Evolutionary conservation across 106 monocot species (phyloP).

Genomic region (Phalaenopsis equestris): DNA sequence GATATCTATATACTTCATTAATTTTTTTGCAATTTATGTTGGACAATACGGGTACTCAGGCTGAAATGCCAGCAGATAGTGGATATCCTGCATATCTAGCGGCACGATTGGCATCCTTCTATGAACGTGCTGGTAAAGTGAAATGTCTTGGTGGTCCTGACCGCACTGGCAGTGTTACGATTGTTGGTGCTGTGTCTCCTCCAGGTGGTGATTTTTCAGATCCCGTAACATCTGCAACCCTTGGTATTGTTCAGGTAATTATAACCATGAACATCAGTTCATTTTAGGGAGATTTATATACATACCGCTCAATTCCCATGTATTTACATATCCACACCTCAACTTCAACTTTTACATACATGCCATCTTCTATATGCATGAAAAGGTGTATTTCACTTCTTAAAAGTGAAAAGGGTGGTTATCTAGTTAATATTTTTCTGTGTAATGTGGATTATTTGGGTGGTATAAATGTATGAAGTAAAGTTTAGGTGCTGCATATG

Average conservation of each 20-base stretch:
- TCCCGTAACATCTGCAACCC: constrained; percentile 96
- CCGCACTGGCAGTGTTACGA: constrained; percentile 91
- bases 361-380: too few species aligned
- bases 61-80: constrained; percentile 99
- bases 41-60: constrained; percentile 27
- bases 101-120: constrained; percentile 95
- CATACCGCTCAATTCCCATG: too few species aligned
- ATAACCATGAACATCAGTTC: neutral
- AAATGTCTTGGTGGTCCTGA: constrained; percentile 85
- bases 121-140: constrained; percentile 99
- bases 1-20: neutral
- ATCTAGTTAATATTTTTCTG: too few species aligned
- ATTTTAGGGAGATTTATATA: neutral
- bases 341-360: too few species aligned
- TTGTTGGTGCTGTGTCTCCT: constrained; percentile 99
- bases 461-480: too few species aligned
- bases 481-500: too few species aligned
- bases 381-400: too few species aligned
- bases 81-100: constrained; percentile 98
- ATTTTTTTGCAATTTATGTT: constrained; percentile 1
- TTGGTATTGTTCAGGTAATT: constrained; percentile 97
- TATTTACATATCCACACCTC: too few species aligned
- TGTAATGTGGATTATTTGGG: too few species aligned
- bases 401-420: too few species aligned
- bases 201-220: constrained; percentile 99